These are phyloP conservation scores for Colletotrichum sp. DNA, from an alignment of 2,329 filamentous ascomycete species.

Conservation along the genomic window DNA sequence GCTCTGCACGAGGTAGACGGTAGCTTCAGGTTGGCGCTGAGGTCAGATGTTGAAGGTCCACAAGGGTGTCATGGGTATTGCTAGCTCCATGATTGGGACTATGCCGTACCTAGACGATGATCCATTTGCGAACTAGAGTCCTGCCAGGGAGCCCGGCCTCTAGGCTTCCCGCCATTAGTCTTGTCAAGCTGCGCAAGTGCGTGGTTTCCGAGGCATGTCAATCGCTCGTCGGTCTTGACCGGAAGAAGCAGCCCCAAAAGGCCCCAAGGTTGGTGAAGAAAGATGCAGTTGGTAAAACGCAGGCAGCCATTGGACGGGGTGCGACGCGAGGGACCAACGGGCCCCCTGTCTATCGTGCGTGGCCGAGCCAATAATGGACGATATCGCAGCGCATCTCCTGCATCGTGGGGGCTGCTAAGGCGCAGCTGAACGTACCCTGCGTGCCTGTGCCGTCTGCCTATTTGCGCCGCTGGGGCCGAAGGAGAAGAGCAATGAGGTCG, in stretches of 20 bases:
- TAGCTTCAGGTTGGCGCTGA: conserved; percentile 9
- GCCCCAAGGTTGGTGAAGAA: background rate
- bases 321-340: conserved; percentile 1
- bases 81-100: background rate
- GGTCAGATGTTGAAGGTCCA: conserved; percentile 11
- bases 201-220: background rate
- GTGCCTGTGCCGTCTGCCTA: conserved; percentile 1
- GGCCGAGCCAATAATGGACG: conserved; percentile 17
- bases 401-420: conserved; percentile 14
- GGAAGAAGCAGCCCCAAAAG: background rate
- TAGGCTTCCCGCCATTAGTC: conserved; percentile 3
- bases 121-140: background rate
- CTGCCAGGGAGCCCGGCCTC: background rate
- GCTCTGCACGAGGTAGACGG: background rate
- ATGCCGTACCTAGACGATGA: background rate
- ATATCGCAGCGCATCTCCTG: background rate
- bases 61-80: conserved; percentile 3
- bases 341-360: background rate
- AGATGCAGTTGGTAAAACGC: conserved; percentile 2
- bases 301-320: conserved; percentile 1
- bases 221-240: background rate
- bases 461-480: background rate
- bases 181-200: background rate
- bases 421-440: conserved; percentile 19
- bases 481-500: background rate